A percentile compares a stretch with the other conserved stretches of the same genome.
Evolutionary conservation across 805 yeast species (phyloP).

Genomic region (Candida awuae): DNA sequence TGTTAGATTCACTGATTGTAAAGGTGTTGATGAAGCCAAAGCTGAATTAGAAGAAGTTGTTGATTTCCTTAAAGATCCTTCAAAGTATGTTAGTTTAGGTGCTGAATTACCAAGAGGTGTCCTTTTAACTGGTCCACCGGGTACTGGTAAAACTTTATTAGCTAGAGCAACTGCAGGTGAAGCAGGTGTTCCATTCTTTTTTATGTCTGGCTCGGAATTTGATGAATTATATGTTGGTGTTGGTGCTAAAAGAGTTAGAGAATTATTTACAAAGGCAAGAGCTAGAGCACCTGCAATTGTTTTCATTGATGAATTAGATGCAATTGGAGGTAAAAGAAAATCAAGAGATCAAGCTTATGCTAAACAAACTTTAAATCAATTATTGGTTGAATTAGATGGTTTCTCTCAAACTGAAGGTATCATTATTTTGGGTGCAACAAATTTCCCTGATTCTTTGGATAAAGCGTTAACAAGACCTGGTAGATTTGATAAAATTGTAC

Average conservation of each 20-base stretch:
- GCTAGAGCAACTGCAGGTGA: conserved; percentile 99
- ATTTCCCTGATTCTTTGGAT: conserved; percentile 94
- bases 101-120: conserved; percentile 98
- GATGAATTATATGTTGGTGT: conserved; percentile 98
- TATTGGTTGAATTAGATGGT: conserved; percentile 93
- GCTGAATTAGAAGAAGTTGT: conserved; percentile 96
- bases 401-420: conserved; percentile 88
- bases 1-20: conserved; percentile 85
- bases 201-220: conserved; percentile 97
- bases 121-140: conserved; percentile 94
- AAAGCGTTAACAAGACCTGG: conserved; percentile 98
- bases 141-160: conserved; percentile 94
- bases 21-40: conserved; percentile 98
- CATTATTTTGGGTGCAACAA: conserved; percentile 95
- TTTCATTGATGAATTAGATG: conserved; percentile 96
- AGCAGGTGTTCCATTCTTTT: conserved; percentile 97
- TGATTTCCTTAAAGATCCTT: conserved; percentile 93
- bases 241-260: conserved; percentile 97
- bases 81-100: conserved; percentile 92
- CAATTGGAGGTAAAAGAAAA: conserved; percentile 96
- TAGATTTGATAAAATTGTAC: conserved; percentile 90
- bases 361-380: conserved; percentile 92
- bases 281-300: conserved; percentile 95
- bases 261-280: conserved; percentile 85
- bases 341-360: conserved; percentile 98